A percentile compares a stretch with the other conserved stretches of the same genome.
These are phyloP conservation scores for Pleurotus pulmonarius DNA, from an alignment of 768 basidiomycete genomes.

Conservation along the genomic window DNA sequence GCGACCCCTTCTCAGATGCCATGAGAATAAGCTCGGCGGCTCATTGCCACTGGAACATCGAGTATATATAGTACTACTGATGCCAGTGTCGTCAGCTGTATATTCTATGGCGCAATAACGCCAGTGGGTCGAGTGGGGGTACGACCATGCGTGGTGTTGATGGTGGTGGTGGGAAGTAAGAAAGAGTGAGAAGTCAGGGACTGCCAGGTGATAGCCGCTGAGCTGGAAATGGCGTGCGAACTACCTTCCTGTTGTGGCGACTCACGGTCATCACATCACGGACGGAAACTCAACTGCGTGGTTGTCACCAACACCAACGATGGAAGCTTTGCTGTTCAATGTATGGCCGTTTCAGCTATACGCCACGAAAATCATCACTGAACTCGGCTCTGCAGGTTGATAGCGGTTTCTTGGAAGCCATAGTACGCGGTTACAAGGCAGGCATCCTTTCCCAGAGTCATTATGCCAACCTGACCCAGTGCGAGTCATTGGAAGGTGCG, in stretches of 20 bases:
- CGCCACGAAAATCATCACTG: constrained; percentile 1
- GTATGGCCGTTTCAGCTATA: constrained; percentile 33
- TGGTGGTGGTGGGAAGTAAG: not conserved
- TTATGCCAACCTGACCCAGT: constrained; percentile 93
- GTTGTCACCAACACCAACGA: constrained; percentile 23
- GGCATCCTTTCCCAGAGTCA: constrained; percentile 87
- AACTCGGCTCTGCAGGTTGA: constrained; percentile 45
- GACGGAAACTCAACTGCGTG: not conserved
- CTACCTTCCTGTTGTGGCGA: too few relatives aligned
- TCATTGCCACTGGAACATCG: not conserved
- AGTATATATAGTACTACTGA: constrained; percentile 3
- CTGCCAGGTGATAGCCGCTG: too few relatives aligned
- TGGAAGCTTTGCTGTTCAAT: constrained; percentile 92
- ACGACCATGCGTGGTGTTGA: too few relatives aligned
- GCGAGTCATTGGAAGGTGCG: constrained; percentile 93
- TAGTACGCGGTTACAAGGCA: constrained; percentile 89
- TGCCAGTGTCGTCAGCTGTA: not conserved
- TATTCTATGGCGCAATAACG: constrained; percentile 1
- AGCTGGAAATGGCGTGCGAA: too few relatives aligned
- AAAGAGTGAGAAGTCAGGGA: not conserved
- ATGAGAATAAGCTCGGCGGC: constrained; percentile 6
- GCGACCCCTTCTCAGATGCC: constrained; percentile 8
- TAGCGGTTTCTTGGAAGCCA: constrained; percentile 74
- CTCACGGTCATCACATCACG: too few relatives aligned
- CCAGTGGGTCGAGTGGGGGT: too few relatives aligned